A percentile compares a stretch with the other conserved stretches of the same genome.
Evolutionary conservation across 179 eudicot genomes (phyloP).

Genomic region (Monotropa hypopitys): DNA sequence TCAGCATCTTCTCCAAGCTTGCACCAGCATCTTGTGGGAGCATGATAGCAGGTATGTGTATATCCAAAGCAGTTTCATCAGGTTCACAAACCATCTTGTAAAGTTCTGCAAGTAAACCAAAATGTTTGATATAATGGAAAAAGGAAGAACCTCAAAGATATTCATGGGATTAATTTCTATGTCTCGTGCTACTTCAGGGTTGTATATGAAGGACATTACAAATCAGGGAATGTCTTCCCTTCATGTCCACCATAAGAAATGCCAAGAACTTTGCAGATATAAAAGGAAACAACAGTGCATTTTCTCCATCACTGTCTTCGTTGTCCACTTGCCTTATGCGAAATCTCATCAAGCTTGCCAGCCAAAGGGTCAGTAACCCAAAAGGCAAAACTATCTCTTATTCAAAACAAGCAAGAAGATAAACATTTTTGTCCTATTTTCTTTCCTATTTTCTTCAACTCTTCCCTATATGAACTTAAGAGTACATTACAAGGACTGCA

Average conservation of each 20-base stretch:
- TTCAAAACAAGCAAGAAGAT: not conserved
- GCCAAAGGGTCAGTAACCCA: not conserved
- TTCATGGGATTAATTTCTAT: not conserved
- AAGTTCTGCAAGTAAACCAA: slow-evolving; percentile 43
- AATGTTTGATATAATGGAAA: not conserved
- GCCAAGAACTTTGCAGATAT: not conserved
- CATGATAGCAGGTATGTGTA: slow-evolving; percentile 71
- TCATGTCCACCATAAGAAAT: not conserved
- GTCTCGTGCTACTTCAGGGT: not conserved
- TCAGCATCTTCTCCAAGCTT: slow-evolving; percentile 49
- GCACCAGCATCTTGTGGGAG: slow-evolving; percentile 72
- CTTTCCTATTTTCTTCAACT: not conserved
- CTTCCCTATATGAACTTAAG: not conserved
- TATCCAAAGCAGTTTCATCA: slow-evolving; percentile 73
- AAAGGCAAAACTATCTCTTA: not conserved
- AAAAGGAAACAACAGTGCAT: not conserved
- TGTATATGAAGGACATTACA: not conserved
- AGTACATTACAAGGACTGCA: not conserved
- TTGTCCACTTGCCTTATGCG: not conserved
- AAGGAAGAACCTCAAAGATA: not conserved
- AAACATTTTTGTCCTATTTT: too few species aligned
- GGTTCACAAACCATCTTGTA: slow-evolving; percentile 90
- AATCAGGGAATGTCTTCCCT: not conserved
- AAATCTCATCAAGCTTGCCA: not conserved
- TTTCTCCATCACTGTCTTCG: not conserved